These are phyloP conservation scores for Russula compacta DNA, from an alignment of 768 basidiomycete genomes.

Conservation along the genomic window DNA sequence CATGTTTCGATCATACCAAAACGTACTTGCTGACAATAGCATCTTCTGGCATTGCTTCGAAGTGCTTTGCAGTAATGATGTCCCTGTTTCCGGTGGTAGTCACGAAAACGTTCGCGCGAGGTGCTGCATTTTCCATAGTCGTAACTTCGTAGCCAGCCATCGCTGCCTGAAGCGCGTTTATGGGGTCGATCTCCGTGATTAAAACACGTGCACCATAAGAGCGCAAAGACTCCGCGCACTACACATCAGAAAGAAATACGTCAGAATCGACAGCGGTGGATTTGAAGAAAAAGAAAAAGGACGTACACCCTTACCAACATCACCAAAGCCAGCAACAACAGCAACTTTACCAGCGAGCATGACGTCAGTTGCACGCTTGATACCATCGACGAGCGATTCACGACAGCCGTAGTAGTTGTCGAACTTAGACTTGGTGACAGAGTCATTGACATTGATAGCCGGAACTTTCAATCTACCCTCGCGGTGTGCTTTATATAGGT, in stretches of 20 bases:
- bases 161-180: conserved; percentile 98
- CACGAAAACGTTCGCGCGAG: conserved; percentile 84
- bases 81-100: conserved; percentile 99
- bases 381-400: conserved; percentile 98
- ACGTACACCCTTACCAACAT: conserved; percentile 97
- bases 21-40: conserved; percentile 96
- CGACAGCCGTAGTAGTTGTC: conserved; percentile 99
- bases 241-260: neutral
- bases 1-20: neutral
- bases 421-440: conserved; percentile 99
- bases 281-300: neutral
- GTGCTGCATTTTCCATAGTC: conserved; percentile 96
- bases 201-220: conserved; percentile 97
- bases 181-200: conserved; percentile 98
- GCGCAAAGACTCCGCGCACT: conserved; percentile 95
- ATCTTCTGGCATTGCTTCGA: conserved; percentile 91
- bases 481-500: conserved; percentile 96
- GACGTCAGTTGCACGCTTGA: conserved; percentile 99
- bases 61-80: conserved; percentile 90
- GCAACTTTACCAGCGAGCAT: conserved; percentile 99
- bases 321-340: conserved; percentile 97
- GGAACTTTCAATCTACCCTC: conserved; percentile 95
- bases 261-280: neutral
- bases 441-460: conserved; percentile 99
- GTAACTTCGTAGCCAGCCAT: conserved; percentile 99